Percentiles rank a stretch among this genome's conserved stretches.
phyloP scores from a whole-genome alignment of 2,329 filamentous ascomycete species.

The Phialemonium atrogriseum region DNA sequence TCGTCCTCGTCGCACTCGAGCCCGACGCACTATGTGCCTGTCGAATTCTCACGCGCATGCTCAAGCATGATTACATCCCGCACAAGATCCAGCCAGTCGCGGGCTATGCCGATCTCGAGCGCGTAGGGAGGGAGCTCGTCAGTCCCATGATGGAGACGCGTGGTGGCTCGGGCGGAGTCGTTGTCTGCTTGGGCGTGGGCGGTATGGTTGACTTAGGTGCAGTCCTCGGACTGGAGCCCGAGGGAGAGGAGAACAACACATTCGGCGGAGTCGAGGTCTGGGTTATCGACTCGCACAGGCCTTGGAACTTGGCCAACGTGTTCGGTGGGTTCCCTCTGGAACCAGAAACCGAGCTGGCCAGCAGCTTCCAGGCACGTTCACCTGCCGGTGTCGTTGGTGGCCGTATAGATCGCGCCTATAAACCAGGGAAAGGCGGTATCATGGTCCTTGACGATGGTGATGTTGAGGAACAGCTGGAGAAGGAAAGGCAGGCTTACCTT shows the following conservation, averaged over 20 bases:
- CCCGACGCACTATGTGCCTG: constrained; percentile 93
- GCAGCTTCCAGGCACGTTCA: constrained; percentile 41
- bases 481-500: constrained; percentile 74
- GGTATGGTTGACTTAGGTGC: constrained; percentile 82
- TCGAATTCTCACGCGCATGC: constrained; percentile 83
- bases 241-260: constrained; percentile 54
- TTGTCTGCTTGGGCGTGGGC: constrained; percentile 87
- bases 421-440: constrained; percentile 74
- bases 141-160: constrained; percentile 77
- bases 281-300: constrained; percentile 84
- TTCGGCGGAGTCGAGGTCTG: constrained; percentile 89
- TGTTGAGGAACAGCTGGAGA: constrained; percentile 70
- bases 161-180: constrained; percentile 79
- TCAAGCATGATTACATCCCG: constrained; percentile 95
- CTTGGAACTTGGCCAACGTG: constrained; percentile 91
- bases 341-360: constrained; percentile 37
- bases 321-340: constrained; percentile 66
- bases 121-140: constrained; percentile 70
- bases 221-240: constrained; percentile 65
- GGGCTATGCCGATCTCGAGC: constrained; percentile 83
- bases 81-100: constrained; percentile 95
- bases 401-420: constrained; percentile 62
- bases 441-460: constrained; percentile 96
- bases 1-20: constrained; percentile 88
- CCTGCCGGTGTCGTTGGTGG: constrained; percentile 64